Evolutionary conservation across 768 basidiomycete species (phyloP).

Genomic region (Boletus vinaceobasis): DNA sequence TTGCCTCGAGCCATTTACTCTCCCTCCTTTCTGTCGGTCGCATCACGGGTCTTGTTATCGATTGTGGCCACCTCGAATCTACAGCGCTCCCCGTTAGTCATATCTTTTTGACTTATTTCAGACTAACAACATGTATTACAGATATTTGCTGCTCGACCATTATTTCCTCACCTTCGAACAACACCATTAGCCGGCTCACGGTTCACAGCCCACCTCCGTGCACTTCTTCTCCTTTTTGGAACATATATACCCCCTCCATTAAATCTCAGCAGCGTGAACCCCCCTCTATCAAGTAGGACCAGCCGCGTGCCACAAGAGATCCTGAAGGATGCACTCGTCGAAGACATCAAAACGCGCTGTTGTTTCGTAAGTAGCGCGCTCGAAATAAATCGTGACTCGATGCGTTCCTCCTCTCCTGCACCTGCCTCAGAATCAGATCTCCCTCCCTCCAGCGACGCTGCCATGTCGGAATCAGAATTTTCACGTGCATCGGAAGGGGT

Average conservation of each 20-base stretch:
- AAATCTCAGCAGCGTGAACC: slow-evolving; percentile 60
- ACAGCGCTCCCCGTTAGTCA: slow-evolving; percentile 76
- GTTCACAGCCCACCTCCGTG: slow-evolving; percentile 75
- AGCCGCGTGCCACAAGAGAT: slow-evolving; percentile 75
- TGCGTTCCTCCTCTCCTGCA: slow-evolving; percentile 31
- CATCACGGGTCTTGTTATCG: slow-evolving; percentile 90
- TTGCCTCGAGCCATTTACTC: slow-evolving; percentile 84
- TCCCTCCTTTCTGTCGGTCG: slow-evolving; percentile 82
- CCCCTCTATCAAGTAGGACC: slow-evolving; percentile 59
- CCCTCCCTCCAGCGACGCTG: slow-evolving; percentile 48
- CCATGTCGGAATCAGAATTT: slow-evolving; percentile 68
- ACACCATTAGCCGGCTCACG: slow-evolving; percentile 85
- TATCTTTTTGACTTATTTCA: not conserved
- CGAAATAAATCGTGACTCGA: slow-evolving; percentile 34
- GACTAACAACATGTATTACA: slow-evolving; percentile 31
- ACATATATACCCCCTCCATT: slow-evolving; percentile 81
- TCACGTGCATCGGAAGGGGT: slow-evolving; percentile 48
- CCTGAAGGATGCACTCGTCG: slow-evolving; percentile 75
- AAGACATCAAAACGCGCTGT: slow-evolving; percentile 86
- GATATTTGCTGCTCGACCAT: slow-evolving; percentile 88
- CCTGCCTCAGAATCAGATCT: slow-evolving; percentile 38
- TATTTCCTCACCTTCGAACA: slow-evolving; percentile 78
- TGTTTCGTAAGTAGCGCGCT: slow-evolving; percentile 80
- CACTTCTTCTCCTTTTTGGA: slow-evolving; percentile 78
- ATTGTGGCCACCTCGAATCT: slow-evolving; percentile 90